Evolutionary conservation across 129 eudicot species (phyloP), one percentile per base, ranked within the genome.

Genomic region (Flaveria robusta): DNA sequence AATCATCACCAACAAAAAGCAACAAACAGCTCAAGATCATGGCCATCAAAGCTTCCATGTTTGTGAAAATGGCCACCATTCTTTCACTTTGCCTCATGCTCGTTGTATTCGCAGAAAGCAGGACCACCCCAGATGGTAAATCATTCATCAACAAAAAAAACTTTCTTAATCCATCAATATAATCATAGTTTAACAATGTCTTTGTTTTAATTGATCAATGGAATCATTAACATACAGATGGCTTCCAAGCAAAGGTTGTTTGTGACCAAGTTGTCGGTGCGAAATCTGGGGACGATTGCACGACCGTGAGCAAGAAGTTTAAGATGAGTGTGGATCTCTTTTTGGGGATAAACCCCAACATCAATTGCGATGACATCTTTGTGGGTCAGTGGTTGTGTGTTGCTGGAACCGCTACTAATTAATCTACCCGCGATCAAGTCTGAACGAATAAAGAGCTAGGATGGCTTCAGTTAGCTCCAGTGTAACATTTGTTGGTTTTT

Each of bases 321-420:
- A 54, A 41, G 70, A 3, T 74, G 63, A 73, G 79, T 42, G 18
- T 66, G 50, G 23, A 10, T 10, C 27, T 37, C 0, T 73, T 80
- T 68, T 54, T 55, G 78, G 59, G 23, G 39, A 80, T 74, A 9
- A 80, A 80, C 65, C 83, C 83, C 15, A 80, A 80, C 69, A 74
- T 80, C 63, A 80, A 80, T 47, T 80, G 83, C 19, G 78, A 80
- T 41, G 3, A 10, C 9, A 31, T 66, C 45, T 80, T 80, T 39
- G 83, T 80, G 66, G 83, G 83, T 37, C 83, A 80, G 42, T 80
- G 83, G 83, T 74, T 73, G 63, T 83, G 79, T 51, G 20, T 77
- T 9, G 27, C 54, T 31, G 79, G 85, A 66, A 58, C 14, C 29
- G 10, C 60, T 5, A 31, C 37, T 43, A 54, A 77, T 2, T 58